Evolutionary conservation across 2,329 filamentous ascomycete genomes (phyloP).

Genomic region (Coniosporium tulheliwenetii): DNA sequence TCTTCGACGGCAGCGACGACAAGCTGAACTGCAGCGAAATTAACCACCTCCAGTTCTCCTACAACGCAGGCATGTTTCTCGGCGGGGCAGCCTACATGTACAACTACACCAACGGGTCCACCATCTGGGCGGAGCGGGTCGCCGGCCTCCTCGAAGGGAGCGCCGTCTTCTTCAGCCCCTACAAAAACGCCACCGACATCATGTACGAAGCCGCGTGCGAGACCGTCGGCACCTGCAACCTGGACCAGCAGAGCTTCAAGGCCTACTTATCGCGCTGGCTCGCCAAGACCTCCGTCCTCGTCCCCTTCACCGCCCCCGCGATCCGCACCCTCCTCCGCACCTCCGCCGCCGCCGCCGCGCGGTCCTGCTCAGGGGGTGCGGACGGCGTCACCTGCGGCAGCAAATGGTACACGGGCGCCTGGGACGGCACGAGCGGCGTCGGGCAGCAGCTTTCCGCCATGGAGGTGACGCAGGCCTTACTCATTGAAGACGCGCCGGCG

Average conservation of each 20-base stretch:
- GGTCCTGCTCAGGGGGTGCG: slow-evolving; percentile 24
- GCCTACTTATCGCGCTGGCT: slow-evolving; percentile 56
- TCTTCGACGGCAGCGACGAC: slow-evolving; percentile 40
- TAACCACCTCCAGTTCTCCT: slow-evolving; percentile 40
- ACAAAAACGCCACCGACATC: slow-evolving; percentile 33
- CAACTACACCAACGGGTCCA: slow-evolving; percentile 29
- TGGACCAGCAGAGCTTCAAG: slow-evolving; percentile 62
- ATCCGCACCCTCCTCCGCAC: slow-evolving; percentile 22
- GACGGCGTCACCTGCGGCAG: slow-evolving; percentile 26
- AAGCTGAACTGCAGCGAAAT: slow-evolving; percentile 33
- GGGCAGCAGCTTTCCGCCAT: slow-evolving; percentile 29
- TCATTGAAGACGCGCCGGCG: slow-evolving; percentile 5
- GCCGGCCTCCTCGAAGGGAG: slow-evolving; percentile 42
- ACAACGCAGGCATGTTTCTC: slow-evolving; percentile 40
- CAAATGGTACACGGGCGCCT: slow-evolving; percentile 27
- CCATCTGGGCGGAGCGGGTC: slow-evolving; percentile 39
- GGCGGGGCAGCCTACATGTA: slow-evolving; percentile 41
- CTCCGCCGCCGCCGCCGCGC: slow-evolving; percentile 26
- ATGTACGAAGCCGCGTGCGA: slow-evolving; percentile 57
- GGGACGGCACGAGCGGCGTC: slow-evolving; percentile 24
- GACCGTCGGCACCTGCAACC: slow-evolving; percentile 42
- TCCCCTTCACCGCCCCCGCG: slow-evolving; percentile 22
- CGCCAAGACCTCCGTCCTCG: slow-evolving; percentile 25
- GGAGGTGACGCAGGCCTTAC: slow-evolving; percentile 27
- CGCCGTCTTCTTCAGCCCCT: slow-evolving; percentile 38